Evolutionary conservation across 345 rosid species (phyloP), one percentile per base, ranked within the genome.

Genomic region (Punica granatum): DNA sequence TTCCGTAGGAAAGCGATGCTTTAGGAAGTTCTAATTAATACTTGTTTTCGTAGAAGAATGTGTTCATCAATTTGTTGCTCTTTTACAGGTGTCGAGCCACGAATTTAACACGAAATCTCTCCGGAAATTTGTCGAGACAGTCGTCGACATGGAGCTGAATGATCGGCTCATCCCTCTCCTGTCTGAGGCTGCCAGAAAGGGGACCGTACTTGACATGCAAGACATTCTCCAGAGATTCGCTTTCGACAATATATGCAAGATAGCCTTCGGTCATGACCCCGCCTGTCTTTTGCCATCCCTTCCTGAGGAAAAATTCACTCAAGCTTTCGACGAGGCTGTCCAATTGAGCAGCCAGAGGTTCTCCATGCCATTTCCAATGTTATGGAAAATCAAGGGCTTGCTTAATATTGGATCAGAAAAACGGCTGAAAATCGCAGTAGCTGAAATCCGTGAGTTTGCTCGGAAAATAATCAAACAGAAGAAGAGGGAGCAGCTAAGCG

Each of bases 61-160:
- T n/a, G n/a, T 5, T 43, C 5, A 49, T 4, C 56, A n/a, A n/a
- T n/a, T n/a, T n/a, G n/a, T n/a, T n/a, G n/a, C n/a, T n/a, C n/a
- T n/a, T n/a, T n/a, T n/a, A n/a, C n/a, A 56, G 61, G 79, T 84
- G 64, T 74, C 88, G 0, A 90, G 93, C 67, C 81, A 80, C 25
- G 91, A 90, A 63, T 86, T 90, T 75, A 84, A 83, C 74, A 84
- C 90, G 16, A 83, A 78, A 5, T 88, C 91, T 2, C 81, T 90
- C 44, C 85, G 86, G 6, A 84, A 83, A 53, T 88, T 87, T 56
- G 67, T 88, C 0, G 77, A 77, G 67, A 82, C 65, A 9, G 86
- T 74, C 13, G 93, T 84, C 6, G 78, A 79, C 23, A 60, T 18
- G 14, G 66, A 63, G 48, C 66, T 63, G 13, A 63, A 19, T 23